Base-by-base conservation (phyloP, 2,329 filamentous ascomycete genomes). In the Verticillium klebahnii region DNA sequence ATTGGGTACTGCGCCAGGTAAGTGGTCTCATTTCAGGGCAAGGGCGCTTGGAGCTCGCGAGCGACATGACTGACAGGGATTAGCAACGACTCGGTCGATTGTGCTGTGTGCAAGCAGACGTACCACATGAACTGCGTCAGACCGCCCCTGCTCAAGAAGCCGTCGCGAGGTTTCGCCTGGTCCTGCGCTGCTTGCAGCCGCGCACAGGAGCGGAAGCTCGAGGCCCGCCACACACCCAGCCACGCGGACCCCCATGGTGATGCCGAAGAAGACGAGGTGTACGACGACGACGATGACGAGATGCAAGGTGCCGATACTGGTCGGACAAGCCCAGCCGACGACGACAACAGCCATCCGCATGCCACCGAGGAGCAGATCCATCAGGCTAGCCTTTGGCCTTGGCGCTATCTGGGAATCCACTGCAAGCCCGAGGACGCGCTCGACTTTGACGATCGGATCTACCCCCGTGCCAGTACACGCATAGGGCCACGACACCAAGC, bases 81-180 rank as follows among this genome's bases (percentile, higher is more conserved):
- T 65, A 96, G 92, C 71, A 90, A 91, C 74, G 92, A 98, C 78
- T 98, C 95, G 45, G 95, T 98, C 29, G 94, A 98, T 74, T 99
- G 95, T 75, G 95, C 94, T 55, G 93, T 97, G 61, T 99, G 95
- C 76, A 86, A 89, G 72, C 89, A 93, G 74, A 98, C 94, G 15
- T 99, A 97, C 77, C 95, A 99, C 79, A 98, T 99, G 94, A 92
- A 93, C 71, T 99, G 95, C 75, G 95, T 99, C 61, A 89, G 90
- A 64, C 95, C 95, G 50, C 92, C 93, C 40, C 77, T 99, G 65
- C 84, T 93, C 60, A 99, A 97, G 76, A 99, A 99, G 76, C 95
- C 95, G 23, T 97, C 94, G 56, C 89, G 95, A 75, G 95, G 95
- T 45, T 99, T 99, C 77, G 95, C 93, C 5, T 99, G 95, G 95